Evolutionary conservation across 495 filamentous ascomycete species (phyloP).

Genomic region (Halenospora varia): DNA sequence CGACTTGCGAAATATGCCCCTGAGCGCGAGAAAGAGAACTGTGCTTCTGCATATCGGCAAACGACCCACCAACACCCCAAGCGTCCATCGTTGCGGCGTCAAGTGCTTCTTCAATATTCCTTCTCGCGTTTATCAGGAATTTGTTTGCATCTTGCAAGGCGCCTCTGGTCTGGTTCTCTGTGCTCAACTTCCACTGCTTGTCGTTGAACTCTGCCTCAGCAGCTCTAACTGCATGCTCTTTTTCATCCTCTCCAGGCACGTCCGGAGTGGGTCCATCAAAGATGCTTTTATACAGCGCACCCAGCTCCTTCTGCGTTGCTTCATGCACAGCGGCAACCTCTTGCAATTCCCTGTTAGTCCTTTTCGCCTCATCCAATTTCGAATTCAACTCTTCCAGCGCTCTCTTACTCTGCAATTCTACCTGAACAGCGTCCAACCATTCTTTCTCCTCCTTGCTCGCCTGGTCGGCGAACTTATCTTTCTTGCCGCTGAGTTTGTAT

Average conservation of each 20-base stretch:
- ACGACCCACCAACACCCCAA: constrained; percentile 27
- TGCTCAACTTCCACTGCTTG: constrained; percentile 21
- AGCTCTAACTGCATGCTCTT: constrained; percentile 27
- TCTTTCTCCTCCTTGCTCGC: constrained; percentile 45
- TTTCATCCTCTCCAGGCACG: constrained; percentile 43
- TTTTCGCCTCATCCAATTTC: constrained; percentile 26
- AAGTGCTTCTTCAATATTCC: constrained; percentile 24
- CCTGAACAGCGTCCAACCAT: constrained; percentile 40
- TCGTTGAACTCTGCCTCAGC: constrained; percentile 25
- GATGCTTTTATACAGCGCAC: constrained; percentile 36
- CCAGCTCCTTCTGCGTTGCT: constrained; percentile 33
- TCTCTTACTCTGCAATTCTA: constrained; percentile 34
- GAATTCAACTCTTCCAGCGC: constrained; percentile 26
- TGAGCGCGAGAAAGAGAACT: constrained; percentile 34
- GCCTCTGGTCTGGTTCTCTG: constrained; percentile 25
- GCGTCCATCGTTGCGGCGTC: constrained; percentile 26
- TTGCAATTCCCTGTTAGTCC: constrained; percentile 26
- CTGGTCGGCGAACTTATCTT: constrained; percentile 34
- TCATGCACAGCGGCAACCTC: constrained; percentile 26
- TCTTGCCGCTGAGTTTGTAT: constrained; percentile 39
- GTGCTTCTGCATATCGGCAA: constrained; percentile 35
- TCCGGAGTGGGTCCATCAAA: constrained; percentile 43
- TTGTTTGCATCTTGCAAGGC: constrained; percentile 17
- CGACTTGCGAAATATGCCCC: constrained; percentile 29
- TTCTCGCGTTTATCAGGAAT: constrained; percentile 11